Conservation (phyloP, 768 basidiomycete genomes). For the Sarcodon sp. region DNA sequence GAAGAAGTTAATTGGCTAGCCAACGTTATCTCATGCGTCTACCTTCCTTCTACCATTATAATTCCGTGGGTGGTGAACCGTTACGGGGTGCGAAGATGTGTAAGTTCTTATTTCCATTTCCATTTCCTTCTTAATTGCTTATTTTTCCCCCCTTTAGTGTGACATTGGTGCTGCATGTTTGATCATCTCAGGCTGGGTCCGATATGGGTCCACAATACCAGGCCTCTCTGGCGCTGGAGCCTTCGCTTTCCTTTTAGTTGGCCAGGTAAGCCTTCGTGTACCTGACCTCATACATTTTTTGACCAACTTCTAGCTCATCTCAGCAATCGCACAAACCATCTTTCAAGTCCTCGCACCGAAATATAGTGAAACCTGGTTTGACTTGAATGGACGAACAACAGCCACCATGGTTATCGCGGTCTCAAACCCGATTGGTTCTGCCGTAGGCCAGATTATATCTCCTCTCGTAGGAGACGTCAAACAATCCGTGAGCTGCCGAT, state of each 20-base stretch:
- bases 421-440: slow-evolving; percentile 65
- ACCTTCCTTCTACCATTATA: slow-evolving; percentile 46
- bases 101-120: slow-evolving; percentile 17
- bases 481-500: slow-evolving; percentile 36
- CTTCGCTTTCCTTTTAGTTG: slow-evolving; percentile 57
- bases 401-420: slow-evolving; percentile 54
- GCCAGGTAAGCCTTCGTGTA: slow-evolving; percentile 36
- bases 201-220: slow-evolving; percentile 56
- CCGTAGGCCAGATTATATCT: slow-evolving; percentile 60
- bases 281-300: neutral
- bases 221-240: slow-evolving; percentile 36
- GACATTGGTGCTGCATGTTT: slow-evolving; percentile 41
- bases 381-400: slow-evolving; percentile 61
- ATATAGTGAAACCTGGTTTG: slow-evolving; percentile 80
- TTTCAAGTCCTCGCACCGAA: slow-evolving; percentile 72
- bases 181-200: slow-evolving; percentile 60
- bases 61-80: slow-evolving; percentile 44
- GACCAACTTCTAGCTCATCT: slow-evolving; percentile 32
- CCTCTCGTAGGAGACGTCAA: slow-evolving; percentile 39
- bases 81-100: slow-evolving; percentile 52
- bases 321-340: slow-evolving; percentile 53
- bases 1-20: slow-evolving; percentile 74
- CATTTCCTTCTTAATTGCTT: neutral
- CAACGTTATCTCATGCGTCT: slow-evolving; percentile 50
- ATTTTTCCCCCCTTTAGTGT: slow-evolving; percentile 27